Evolutionary conservation across 148 eudicot species (phyloP), one percentile per base, ranked within the genome.

Genomic region (Rhododendron mucronatum): DNA sequence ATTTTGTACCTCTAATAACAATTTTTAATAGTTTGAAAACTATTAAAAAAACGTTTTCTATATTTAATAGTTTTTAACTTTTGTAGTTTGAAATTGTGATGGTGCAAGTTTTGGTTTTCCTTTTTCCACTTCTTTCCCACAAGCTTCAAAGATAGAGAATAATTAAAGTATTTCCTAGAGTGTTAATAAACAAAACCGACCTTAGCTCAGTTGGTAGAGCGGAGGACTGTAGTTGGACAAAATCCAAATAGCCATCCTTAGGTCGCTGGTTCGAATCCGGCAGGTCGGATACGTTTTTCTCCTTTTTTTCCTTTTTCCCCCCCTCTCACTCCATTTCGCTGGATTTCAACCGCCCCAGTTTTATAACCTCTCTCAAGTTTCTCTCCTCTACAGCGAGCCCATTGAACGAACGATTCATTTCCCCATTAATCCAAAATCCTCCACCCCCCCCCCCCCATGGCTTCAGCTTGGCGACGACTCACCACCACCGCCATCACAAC

Each of bases 251-350:
- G 81, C 47, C 5, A 93, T 94, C 94, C 96, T 93, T 93, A 95
- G 93, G 95, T 92, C 93, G 88, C 94, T 93, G 95, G 98, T 93
- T 95, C 93, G 93, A 93, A 87, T 95, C 94, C 91, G 93, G 93
- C 89, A 90, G 94, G 96, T 91, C 91, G 93, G 94, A 91, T 33
- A 37, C 0, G 14, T n/a, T 79, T 81, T 79, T 88, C 26, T 30
- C 21, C 13, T 48, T 47, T 67, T 3, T 53, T 23, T 1, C 8
- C 1, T 16, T 13, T 44, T 11, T 1, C 1, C 8, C 20, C 0
- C 1, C 11, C 18, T 0, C 50, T 3, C 80, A 0, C 26, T 44
- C 28, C 11, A 7, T 41, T 41, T 20, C 39, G 0, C 20, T 30
- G 37, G 18, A 7, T 9, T 45, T 23, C 41, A 0, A 8, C 26